Conservation (phyloP, 352 stramenopile species). For the Phytophthora sojae region DNA sequence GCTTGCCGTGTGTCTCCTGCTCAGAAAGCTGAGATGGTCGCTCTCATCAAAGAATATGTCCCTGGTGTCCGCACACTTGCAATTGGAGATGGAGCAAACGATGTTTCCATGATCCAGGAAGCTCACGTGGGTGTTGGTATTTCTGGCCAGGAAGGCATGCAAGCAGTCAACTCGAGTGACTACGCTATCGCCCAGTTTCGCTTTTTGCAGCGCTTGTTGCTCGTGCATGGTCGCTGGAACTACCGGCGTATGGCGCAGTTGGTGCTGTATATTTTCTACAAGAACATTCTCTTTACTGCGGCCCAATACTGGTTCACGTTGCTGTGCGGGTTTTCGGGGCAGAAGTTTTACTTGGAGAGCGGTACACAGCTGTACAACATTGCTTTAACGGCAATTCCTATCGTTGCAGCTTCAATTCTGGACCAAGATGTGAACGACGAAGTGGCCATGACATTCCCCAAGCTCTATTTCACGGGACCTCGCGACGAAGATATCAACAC, state of each 20-base stretch:
- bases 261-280: slow-evolving; percentile 95
- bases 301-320: slow-evolving; percentile 84
- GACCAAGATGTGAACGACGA: slow-evolving; percentile 78
- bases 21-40: slow-evolving; percentile 89
- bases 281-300: slow-evolving; percentile 88
- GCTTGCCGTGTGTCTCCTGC: slow-evolving; percentile 87
- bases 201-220: slow-evolving; percentile 89
- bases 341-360: slow-evolving; percentile 88
- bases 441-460: slow-evolving; percentile 74
- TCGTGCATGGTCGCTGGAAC: slow-evolving; percentile 93
- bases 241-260: slow-evolving; percentile 92
- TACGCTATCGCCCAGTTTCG: slow-evolving; percentile 95
- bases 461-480: slow-evolving; percentile 71
- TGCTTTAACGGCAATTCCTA: slow-evolving; percentile 70
- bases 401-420: slow-evolving; percentile 73
- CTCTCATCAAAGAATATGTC: slow-evolving; percentile 80
- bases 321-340: slow-evolving; percentile 76
- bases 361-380: slow-evolving; percentile 88
- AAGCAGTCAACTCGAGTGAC: slow-evolving; percentile 94
- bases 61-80: slow-evolving; percentile 81
- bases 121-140: slow-evolving; percentile 93
- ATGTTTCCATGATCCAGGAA: slow-evolving; percentile 96
- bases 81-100: slow-evolving; percentile 95
- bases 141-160: slow-evolving; percentile 92
- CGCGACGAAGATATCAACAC: slow-evolving; percentile 76